Evolutionary conservation across 164 flowering plant species (phyloP), one percentile per base, ranked within the genome.

Genomic region (Buxus sempervirens): DNA sequence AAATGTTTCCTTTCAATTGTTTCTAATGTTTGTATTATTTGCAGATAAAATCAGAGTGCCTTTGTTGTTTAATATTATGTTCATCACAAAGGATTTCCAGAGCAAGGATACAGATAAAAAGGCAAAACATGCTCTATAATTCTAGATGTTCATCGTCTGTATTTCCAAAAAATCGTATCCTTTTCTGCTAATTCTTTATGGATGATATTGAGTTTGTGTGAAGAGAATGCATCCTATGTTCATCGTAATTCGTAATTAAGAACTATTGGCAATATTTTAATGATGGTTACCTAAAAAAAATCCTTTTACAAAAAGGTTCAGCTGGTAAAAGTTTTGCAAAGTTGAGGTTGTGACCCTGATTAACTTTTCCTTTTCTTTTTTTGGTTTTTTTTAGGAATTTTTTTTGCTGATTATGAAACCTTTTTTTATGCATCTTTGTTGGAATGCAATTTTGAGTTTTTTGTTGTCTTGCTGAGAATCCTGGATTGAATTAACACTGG

Each of bases 111-210:
- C 63, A 69, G 22, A 77, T 88, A 64, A 61, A 80, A 24, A 89
- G 88, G 78, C 65, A 70, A 25, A 32, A 59, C 48, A 78, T 89
- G 59, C 85, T 91, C 62, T 84, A 85, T 59, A 79, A 75, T 65
- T 25, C 68, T 72, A 76, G 76, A 23, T 4, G 24, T 64, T 77
- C 75, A 26, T 59, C 78, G 12, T 75, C 83, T 20, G 68, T 70
- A 72, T 73, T 89, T 58, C 95, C 91, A 22, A 73, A 63, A 67
- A 74, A 81, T 8, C 90, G 93, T 91, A 91, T 91, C 95, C 97
- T 88, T 77, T 23, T 64, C 21, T 19, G 20, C 51, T 53, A 9
- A 18, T 64, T 66, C 56, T 25, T n/a, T 4, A 22, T 62, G 49
- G 55, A 18, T 68, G 23, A 26, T 58, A 20, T n/a, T 49, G 25